phyloP scores from a whole-genome alignment of 2,329 filamentous ascomycete species.

The Colletotrichum cereale region DNA sequence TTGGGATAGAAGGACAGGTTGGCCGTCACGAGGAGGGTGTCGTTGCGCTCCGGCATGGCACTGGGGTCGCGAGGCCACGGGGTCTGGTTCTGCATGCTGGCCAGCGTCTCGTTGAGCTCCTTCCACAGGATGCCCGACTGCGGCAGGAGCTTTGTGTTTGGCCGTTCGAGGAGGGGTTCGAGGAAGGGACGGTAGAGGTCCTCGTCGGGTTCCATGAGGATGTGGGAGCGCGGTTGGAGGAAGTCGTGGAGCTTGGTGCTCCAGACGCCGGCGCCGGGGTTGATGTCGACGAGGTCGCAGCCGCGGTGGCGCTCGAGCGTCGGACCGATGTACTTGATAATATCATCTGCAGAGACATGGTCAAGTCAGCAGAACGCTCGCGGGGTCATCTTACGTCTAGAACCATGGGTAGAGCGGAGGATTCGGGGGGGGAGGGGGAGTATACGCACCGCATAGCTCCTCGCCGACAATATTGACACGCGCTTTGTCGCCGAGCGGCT shows the following conservation, averaged over 20 bases:
- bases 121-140: constrained; percentile 71
- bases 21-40: constrained; percentile 79
- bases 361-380: neutral
- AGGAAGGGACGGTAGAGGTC: constrained; percentile 72
- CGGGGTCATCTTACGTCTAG: no score
- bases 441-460: constrained; percentile 59
- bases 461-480: constrained; percentile 67
- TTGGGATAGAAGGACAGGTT: constrained; percentile 72
- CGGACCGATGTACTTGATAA: constrained; percentile 76
- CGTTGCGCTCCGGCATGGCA: constrained; percentile 69
- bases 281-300: constrained; percentile 89
- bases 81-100: constrained; percentile 68
- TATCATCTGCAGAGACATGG: constrained; percentile 67
- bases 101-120: constrained; percentile 68
- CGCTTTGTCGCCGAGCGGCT: constrained; percentile 16
- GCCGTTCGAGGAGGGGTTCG: constrained; percentile 68
- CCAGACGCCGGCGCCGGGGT: constrained; percentile 84
- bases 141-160: constrained; percentile 63
- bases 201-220: constrained; percentile 81
- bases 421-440: neutral
- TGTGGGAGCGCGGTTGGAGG: constrained; percentile 83
- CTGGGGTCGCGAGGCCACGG: constrained; percentile 52
- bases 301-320: constrained; percentile 78
- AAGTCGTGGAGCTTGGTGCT: constrained; percentile 80
- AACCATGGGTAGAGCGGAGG: constrained; percentile 31